phyloP scores from a whole-genome alignment of 108 stramenopile genomes.

The Cyclotella atomus region DNA sequence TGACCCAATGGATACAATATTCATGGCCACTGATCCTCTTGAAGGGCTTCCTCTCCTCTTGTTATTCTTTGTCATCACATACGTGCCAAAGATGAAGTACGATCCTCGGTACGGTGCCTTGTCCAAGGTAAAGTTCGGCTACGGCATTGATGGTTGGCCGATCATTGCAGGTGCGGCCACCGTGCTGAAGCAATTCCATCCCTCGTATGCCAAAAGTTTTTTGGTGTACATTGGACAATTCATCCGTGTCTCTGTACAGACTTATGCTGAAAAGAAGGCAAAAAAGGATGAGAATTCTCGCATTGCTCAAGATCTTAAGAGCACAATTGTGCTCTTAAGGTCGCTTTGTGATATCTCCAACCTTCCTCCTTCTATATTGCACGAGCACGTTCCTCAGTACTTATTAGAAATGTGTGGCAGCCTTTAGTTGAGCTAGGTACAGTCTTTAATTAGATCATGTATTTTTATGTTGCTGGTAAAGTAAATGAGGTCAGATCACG shows the following conservation, averaged over 20 bases:
- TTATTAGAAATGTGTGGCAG: conserved; percentile 51
- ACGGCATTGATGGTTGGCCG: conserved; percentile 64
- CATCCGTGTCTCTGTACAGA: conserved; percentile 47
- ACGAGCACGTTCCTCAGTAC: conserved; percentile 59
- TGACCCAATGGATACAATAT: conserved; percentile 60
- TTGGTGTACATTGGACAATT: conserved; percentile 63
- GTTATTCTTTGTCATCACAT: conserved; percentile 50
- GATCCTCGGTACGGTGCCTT: conserved; percentile 54
- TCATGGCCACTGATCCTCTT: conserved; percentile 56
- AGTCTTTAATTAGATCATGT: too few relatives aligned
- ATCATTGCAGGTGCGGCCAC: conserved; percentile 57
- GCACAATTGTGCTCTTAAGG: conserved; percentile 45
- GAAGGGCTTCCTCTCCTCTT: conserved; percentile 55
- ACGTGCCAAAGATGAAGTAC: conserved; percentile 48
- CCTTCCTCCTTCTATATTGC: conserved; percentile 36
- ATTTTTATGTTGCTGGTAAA: neutral
- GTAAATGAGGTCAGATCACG: neutral
- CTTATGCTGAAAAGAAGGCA: conserved; percentile 18
- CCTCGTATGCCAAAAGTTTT: conserved; percentile 47
- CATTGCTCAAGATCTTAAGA: conserved; percentile 48
- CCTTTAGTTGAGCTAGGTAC: too few relatives aligned
- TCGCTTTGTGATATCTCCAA: conserved; percentile 48
- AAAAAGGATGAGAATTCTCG: conserved; percentile 41
- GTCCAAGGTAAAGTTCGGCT: conserved; percentile 33
- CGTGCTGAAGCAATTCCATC: conserved; percentile 65